Percentiles rank a stretch among this genome's conserved stretches.
Evolutionary conservation across 352 stramenopile species (phyloP).

Genomic region (Globisporangium lucens): DNA sequence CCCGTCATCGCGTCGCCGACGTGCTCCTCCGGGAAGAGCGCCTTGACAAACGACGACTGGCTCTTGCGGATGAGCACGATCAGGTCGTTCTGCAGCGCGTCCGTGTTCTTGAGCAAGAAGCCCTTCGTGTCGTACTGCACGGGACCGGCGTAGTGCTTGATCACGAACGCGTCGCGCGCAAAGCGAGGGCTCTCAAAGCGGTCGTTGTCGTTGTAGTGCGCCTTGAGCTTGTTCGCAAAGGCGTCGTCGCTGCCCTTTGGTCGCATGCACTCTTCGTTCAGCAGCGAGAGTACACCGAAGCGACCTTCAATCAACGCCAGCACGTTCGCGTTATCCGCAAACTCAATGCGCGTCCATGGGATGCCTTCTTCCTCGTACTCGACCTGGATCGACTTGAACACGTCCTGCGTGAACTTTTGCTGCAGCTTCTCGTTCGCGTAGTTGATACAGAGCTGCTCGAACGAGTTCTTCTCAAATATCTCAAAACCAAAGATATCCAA

Average conservation of each 20-base stretch:
- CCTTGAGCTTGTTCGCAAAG: slow-evolving; percentile 88
- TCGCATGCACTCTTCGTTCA: slow-evolving; percentile 94
- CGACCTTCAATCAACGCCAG: slow-evolving; percentile 87
- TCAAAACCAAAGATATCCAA: slow-evolving; percentile 99
- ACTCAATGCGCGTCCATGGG: slow-evolving; percentile 89
- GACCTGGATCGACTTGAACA: slow-evolving; percentile 91
- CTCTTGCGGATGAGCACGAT: slow-evolving; percentile 77
- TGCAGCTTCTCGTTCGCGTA: slow-evolving; percentile 84
- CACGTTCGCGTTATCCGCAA: slow-evolving; percentile 90
- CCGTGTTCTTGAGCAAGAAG: slow-evolving; percentile 98
- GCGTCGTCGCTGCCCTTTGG: slow-evolving; percentile 84
- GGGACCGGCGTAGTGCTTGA: slow-evolving; percentile 96
- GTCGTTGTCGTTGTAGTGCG: slow-evolving; percentile 87
- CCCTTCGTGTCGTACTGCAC: slow-evolving; percentile 92
- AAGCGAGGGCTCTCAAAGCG: slow-evolving; percentile 84
- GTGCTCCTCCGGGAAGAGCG: slow-evolving; percentile 75
- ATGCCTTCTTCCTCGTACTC: slow-evolving; percentile 96
- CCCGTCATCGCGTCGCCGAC: slow-evolving; percentile 43
- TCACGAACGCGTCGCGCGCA: slow-evolving; percentile 89
- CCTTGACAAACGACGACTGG: slow-evolving; percentile 65
- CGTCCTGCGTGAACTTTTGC: slow-evolving; percentile 88
- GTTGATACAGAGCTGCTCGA: slow-evolving; percentile 85
- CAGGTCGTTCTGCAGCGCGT: slow-evolving; percentile 93
- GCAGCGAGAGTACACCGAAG: slow-evolving; percentile 87
- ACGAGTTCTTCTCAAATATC: slow-evolving; percentile 93